A percentile compares a stretch with the other conserved stretches of the same genome.
These are phyloP conservation scores for Cryptococcus depauperatus DNA, from an alignment of 1,284 basidiomycete species.

Conservation along the genomic window DNA sequence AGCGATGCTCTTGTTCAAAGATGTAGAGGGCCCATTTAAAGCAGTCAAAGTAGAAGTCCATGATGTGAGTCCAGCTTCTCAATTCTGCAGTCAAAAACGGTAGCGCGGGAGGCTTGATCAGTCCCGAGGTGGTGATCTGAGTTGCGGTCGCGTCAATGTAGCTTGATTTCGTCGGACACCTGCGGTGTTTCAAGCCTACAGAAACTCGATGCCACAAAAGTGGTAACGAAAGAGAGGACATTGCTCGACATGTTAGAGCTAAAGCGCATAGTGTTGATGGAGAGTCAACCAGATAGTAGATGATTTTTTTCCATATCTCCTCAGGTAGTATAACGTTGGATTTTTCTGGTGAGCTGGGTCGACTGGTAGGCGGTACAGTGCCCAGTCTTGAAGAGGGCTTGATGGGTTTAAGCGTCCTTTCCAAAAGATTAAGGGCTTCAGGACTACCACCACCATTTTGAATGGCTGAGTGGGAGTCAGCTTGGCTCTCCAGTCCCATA, in stretches of 20 bases:
- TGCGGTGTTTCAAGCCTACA: background rate
- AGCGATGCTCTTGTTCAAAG: conserved; percentile 1
- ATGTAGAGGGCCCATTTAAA: conserved; percentile 1
- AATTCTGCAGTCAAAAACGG: background rate
- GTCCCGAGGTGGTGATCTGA: background rate
- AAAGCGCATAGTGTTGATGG: background rate
- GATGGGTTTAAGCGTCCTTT: no score
- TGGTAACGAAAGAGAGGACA: background rate
- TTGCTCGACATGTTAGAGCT: background rate
- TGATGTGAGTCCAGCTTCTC: background rate
- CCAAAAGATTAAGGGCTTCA: no score
- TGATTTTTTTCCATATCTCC: background rate
- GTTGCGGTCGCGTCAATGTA: conserved; percentile 1
- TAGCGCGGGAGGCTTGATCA: conserved; percentile 1
- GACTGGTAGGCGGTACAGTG: no score
- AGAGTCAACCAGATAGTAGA: background rate
- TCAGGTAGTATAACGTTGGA: no score
- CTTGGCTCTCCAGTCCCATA: no score
- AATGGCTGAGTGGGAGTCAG: no score
- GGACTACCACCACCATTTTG: no score
- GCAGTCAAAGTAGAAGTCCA: conserved; percentile 2
- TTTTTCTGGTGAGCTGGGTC: no score
- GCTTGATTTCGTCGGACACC: background rate
- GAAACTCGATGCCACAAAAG: background rate
- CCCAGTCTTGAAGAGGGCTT: no score